These are phyloP conservation scores for Pleurotus platypus DNA, from an alignment of 768 basidiomycete genomes.

Conservation along the genomic window DNA sequence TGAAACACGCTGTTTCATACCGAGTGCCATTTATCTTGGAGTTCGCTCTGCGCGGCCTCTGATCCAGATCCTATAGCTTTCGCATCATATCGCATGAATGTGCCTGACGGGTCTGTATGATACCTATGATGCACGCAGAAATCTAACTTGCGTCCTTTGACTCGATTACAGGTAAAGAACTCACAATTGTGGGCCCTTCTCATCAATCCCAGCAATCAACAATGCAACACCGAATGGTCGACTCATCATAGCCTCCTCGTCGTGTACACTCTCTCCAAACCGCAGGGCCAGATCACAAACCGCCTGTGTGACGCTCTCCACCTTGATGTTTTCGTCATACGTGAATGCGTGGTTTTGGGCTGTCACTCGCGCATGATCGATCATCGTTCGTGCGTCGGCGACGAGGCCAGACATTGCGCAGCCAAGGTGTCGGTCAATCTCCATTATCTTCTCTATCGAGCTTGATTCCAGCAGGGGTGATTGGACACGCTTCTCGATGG, in stretches of 20 bases:
- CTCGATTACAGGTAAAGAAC: slow-evolving; percentile 23
- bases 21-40: slow-evolving; percentile 97
- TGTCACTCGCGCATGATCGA: slow-evolving; percentile 98
- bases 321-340: slow-evolving; percentile 94
- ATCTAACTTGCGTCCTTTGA: background rate
- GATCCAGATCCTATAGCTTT: slow-evolving; percentile 99
- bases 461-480: slow-evolving; percentile 92
- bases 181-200: slow-evolving; percentile 92
- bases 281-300: slow-evolving; percentile 95
- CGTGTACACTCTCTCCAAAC: slow-evolving; percentile 98
- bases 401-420: slow-evolving; percentile 98
- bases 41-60: slow-evolving; percentile 94
- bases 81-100: slow-evolving; percentile 93
- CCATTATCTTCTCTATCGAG: slow-evolving; percentile 99
- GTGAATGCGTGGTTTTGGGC: slow-evolving; percentile 94
- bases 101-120: slow-evolving; percentile 98
- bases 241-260: slow-evolving; percentile 99
- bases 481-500: slow-evolving; percentile 97
- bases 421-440: slow-evolving; percentile 94
- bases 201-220: slow-evolving; percentile 95
- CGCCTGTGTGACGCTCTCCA: slow-evolving; percentile 97
- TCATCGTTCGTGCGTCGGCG: slow-evolving; percentile 98
- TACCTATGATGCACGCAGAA: slow-evolving; percentile 47
- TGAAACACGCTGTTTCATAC: slow-evolving; percentile 34
- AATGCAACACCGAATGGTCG: slow-evolving; percentile 97